phyloP scores from a whole-genome alignment of 2,329 filamentous ascomycete species.

The Trematosphaeria pertusa region DNA sequence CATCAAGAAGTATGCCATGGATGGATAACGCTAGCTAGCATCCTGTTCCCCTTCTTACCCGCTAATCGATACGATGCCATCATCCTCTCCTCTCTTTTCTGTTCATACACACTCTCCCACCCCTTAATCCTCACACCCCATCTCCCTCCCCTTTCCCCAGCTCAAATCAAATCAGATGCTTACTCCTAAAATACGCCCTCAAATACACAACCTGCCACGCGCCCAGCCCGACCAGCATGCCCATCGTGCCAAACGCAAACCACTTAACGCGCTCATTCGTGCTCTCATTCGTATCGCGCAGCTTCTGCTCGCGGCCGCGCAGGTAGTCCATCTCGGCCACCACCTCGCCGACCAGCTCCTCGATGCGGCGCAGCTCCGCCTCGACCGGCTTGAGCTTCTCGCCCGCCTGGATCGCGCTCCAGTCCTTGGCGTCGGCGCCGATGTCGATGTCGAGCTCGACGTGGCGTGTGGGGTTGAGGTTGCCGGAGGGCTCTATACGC shows the following conservation, averaged over 20 bases:
- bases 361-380: constrained; percentile 89
- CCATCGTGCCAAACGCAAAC: constrained; percentile 95
- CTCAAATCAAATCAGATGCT: constrained; percentile 56
- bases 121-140: not conserved
- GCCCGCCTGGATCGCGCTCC: constrained; percentile 92
- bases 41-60: not conserved
- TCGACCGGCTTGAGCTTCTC: constrained; percentile 99
- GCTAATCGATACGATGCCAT: not conserved
- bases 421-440: constrained; percentile 96
- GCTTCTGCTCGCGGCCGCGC: constrained; percentile 85
- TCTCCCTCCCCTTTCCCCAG: not conserved
- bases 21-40: too few relatives aligned
- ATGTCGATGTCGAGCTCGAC: constrained; percentile 96
- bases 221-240: constrained; percentile 86
- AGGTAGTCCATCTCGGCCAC: constrained; percentile 97
- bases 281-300: constrained; percentile 98
- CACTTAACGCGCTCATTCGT: constrained; percentile 98
- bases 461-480: constrained; percentile 66
- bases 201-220: constrained; percentile 98
- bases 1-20: constrained; percentile 24
- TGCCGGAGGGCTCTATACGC: constrained; percentile 39
- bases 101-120: constrained; percentile 23
- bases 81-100: constrained; percentile 2
- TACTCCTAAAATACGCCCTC: constrained; percentile 83
- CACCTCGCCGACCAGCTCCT: constrained; percentile 88